Conservation (phyloP, 2,329 filamentous ascomycete genomes). For the Tolypocladium sp. region DNA sequence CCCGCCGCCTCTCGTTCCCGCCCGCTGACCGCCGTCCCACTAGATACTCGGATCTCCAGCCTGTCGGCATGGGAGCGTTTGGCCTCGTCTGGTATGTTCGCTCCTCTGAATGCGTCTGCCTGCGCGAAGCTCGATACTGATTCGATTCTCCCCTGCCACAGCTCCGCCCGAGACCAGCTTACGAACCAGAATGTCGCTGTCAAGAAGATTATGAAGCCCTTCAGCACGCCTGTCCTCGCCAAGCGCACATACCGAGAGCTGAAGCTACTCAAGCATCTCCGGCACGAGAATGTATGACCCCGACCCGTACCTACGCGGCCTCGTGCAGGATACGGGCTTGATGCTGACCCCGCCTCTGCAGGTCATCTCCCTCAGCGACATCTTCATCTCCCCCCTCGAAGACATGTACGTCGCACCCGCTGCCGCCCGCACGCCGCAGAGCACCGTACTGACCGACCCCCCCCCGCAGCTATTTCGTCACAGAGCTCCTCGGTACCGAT, state of each 20-base stretch:
- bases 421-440: conserved; percentile 2
- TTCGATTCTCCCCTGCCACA: conserved; percentile 25
- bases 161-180: conserved; percentile 95
- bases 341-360: conserved; percentile 21
- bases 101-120: background rate
- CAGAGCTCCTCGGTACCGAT: conserved; percentile 93
- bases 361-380: conserved; percentile 98
- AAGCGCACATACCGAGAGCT: conserved; percentile 97
- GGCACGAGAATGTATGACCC: conserved; percentile 81
- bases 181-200: conserved; percentile 94
- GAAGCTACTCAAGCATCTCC: conserved; percentile 92
- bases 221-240: conserved; percentile 96
- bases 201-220: conserved; percentile 99
- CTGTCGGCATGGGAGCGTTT: conserved; percentile 98
- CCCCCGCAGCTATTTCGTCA: conserved; percentile 79
- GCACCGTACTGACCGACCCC: conserved; percentile 7
- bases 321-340: background rate
- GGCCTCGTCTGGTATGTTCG: conserved; percentile 82
- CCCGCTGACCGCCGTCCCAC: background rate
- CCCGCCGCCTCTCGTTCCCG: background rate
- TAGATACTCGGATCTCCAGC: conserved; percentile 96
- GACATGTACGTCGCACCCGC: conserved; percentile 65
- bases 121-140: background rate
- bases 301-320: conserved; percentile 1
- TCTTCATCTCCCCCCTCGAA: conserved; percentile 98